A percentile compares a stretch with the other conserved stretches of the same genome.
These are phyloP conservation scores for Aristolochia fimbriata DNA, from an alignment of 164 flowering plant genomes.

Conservation along the genomic window DNA sequence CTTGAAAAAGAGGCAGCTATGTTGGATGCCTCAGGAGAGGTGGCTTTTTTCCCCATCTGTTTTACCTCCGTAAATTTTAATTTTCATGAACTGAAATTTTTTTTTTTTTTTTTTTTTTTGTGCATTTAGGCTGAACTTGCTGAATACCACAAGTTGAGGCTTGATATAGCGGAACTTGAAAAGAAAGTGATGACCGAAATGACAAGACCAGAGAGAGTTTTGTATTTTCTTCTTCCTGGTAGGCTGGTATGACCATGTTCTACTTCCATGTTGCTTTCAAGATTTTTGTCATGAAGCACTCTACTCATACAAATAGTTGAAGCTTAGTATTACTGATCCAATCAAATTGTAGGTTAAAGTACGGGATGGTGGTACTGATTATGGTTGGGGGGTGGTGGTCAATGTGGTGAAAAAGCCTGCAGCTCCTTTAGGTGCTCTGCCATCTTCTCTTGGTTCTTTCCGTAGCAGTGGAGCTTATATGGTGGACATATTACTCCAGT, in stretches of 20 bases:
- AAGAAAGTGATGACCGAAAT: constrained; percentile 91
- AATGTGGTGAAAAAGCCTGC: constrained; percentile 76
- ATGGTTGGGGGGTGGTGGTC: constrained; percentile 99
- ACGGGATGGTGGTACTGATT: constrained; percentile 91
- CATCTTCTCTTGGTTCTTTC: constrained; percentile 32
- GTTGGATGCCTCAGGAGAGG: constrained; percentile 95
- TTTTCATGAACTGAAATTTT: not conserved
- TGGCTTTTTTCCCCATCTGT: constrained; percentile 7
- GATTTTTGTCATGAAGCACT: not conserved
- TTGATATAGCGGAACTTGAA: constrained; percentile 71
- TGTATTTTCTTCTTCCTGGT: constrained; percentile 75
- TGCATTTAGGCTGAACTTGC: constrained; percentile 66
- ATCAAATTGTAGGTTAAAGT: constrained; percentile 55
- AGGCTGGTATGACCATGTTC: constrained; percentile 57
- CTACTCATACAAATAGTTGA: too few species aligned
- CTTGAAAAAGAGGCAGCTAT: constrained; percentile 82
- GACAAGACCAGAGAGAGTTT: constrained; percentile 84
- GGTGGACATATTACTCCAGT: constrained; percentile 89
- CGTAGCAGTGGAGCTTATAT: constrained; percentile 62
- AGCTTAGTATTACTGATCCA: not conserved
- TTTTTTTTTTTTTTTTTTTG: constrained; percentile 8
- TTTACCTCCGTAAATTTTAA: too few species aligned
- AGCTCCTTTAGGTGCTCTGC: constrained; percentile 34
- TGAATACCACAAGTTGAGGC: constrained; percentile 75
- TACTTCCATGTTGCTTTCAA: not conserved